Conservation (phyloP, 768 basidiomycete genomes). For the Dictyophora rubrovolvata region DNA sequence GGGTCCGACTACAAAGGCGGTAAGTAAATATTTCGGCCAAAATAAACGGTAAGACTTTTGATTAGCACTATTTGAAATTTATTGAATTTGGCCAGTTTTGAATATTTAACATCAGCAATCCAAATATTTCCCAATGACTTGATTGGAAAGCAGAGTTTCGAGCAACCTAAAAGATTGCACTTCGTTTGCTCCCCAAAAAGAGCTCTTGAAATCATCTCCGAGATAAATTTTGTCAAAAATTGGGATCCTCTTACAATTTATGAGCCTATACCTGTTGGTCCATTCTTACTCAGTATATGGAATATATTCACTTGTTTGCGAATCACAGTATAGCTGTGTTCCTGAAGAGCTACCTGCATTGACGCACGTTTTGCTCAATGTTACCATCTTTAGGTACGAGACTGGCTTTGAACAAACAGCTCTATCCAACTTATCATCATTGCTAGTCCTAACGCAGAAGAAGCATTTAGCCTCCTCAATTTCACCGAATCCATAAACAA, state of each 20-base stretch:
- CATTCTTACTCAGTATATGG: not conserved
- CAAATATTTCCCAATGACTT: conserved; percentile 67
- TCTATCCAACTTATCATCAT: not conserved
- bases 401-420: not conserved
- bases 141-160: conserved; percentile 36
- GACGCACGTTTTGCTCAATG: conserved; percentile 41
- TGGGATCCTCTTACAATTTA: conserved; percentile 69
- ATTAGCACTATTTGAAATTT: conserved; percentile 5
- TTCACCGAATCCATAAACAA: conserved; percentile 37
- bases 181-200: conserved; percentile 79
- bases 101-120: conserved; percentile 64
- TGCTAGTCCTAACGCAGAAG: conserved; percentile 75
- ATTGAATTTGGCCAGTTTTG: conserved; percentile 40
- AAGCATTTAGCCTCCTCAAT: conserved; percentile 55
- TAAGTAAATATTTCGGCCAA: conserved; percentile 70
- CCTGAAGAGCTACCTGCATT: conserved; percentile 72
- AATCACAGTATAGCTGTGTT: conserved; percentile 57
- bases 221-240: conserved; percentile 38
- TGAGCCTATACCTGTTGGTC: conserved; percentile 77
- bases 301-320: not conserved
- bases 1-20: conserved; percentile 53
- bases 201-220: conserved; percentile 54
- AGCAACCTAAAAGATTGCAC: conserved; percentile 48
- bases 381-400: conserved; percentile 62
- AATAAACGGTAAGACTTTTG: conserved; percentile 44